Base-by-base conservation (phyloP, 2,329 filamentous ascomycete genomes). In the Pseudogymnoascus sp. region DNA sequence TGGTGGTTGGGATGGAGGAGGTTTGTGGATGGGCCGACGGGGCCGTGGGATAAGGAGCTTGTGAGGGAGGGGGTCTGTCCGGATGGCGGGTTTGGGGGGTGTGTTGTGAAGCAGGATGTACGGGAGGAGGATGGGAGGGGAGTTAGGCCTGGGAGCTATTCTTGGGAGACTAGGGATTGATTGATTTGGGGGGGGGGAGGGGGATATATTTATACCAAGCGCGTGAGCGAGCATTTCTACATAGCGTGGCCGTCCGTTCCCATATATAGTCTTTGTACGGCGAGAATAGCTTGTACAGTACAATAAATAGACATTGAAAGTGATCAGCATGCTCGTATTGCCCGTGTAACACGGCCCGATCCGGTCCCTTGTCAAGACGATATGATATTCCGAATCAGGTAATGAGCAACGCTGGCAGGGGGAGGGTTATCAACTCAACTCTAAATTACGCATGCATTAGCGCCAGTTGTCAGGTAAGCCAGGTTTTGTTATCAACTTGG, bases 21-120 rank as follows among this genome's bases (percentile, higher is more conserved):
- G 70, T 88, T 80, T 69, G 74, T 74, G 0, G 75, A 74, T 63
- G 86, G 86, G 1, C 86, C 86, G 0, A 86, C 82, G 19, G 86
- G 86, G 1, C 86, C 86, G 1, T 76, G 74, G 64, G 80, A 83
- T 66, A 88, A 89, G 74, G 74, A 81, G 60, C 70, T 88, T 66
- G 79, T 81, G 63, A 73, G 86, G 62, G 76, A 72, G 40, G 73
- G 82, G 44, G 78, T 87, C 2, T 88, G 86, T 74, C 83, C 83
- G 1, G 77, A 80, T 38, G 71, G 69, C 67, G 69, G 67, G 8
- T 66, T 72, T 16, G 7, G 24, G 44, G 44, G 44, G 3, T 53
- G 44, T 53, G 44, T 31, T 2, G 24, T 53, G 8, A 53, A 16
- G 44, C 44, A 53, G 44, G 24, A 53, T 31, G 6, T 53, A 10